These are phyloP conservation scores for Solanum verrucosum DNA, from an alignment of 257 asterid genomes.

Conservation along the genomic window DNA sequence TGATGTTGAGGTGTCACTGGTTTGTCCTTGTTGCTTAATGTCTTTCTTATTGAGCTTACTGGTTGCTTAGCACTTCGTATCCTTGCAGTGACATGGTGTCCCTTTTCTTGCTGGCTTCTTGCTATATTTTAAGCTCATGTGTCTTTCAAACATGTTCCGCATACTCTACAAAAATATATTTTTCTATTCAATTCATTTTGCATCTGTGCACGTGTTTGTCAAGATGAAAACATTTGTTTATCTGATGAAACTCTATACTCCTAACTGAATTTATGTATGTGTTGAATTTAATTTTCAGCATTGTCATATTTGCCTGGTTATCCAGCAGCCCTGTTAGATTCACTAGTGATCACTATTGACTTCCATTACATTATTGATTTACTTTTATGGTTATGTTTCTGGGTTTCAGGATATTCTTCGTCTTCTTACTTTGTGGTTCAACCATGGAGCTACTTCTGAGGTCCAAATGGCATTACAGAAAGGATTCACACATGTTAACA, in stretches of 20 bases:
- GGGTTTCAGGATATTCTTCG: constrained; percentile 85
- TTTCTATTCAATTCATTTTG: not conserved
- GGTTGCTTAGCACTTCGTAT: not conserved
- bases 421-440: constrained; percentile 98
- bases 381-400: not conserved
- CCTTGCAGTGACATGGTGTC: not conserved
- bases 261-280: not conserved
- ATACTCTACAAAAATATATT: not conserved
- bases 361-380: not conserved
- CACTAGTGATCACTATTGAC: not conserved
- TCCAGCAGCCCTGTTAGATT: not conserved
- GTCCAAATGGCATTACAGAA: constrained; percentile 92
- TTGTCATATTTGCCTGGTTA: not conserved
- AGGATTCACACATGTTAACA: constrained; percentile 90
- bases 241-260: not conserved
- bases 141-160: not conserved
- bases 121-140: not conserved
- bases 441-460: constrained; percentile 96
- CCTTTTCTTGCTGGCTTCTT: not conserved
- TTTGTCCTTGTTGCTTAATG: not conserved
- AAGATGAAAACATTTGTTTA: not conserved
- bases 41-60: not conserved
- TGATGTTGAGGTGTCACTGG: not conserved
- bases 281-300: not conserved
- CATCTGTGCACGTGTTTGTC: not conserved